Percentiles rank a stretch among this genome's conserved stretches.
Evolutionary conservation across 169 alveolate genomes (phyloP).

Genomic region (Plasmodium falciparum): DNA sequence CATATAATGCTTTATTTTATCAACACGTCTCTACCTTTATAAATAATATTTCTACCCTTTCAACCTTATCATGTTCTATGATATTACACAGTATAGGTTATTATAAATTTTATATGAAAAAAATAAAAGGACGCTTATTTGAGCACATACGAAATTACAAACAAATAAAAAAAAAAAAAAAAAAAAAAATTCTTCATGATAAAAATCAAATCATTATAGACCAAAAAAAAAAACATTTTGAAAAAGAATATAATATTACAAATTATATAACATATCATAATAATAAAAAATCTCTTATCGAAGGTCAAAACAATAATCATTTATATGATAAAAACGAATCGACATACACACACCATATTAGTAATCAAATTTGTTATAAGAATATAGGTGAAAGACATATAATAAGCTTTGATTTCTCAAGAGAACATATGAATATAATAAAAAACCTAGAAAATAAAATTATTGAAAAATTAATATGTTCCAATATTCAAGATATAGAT

Average conservation of each 20-base stretch:
- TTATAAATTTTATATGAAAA: conserved; percentile 11
- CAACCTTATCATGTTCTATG: conserved; percentile 28
- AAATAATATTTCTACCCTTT: conserved; percentile 7
- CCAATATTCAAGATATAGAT: conserved; percentile 19
- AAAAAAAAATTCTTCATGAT: not conserved
- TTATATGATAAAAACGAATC: too few relatives aligned
- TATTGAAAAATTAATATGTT: conserved; percentile 14
- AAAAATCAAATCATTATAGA: not conserved
- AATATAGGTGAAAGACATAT: not conserved
- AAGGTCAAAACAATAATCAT: too few relatives aligned
- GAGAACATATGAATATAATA: conserved; percentile 17
- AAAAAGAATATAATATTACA: not conserved
- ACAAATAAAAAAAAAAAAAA: not conserved
- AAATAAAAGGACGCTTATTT: conserved; percentile 11
- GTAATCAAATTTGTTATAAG: not conserved
- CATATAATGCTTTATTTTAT: conserved; percentile 52
- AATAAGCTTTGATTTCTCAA: not conserved
- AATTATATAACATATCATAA: not conserved
- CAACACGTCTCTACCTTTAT: conserved; percentile 16
- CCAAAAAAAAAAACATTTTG: not conserved
- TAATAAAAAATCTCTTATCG: not conserved
- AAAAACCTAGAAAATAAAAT: conserved; percentile 33
- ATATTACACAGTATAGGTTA: conserved; percentile 68
- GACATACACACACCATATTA: not conserved
- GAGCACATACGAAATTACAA: conserved; percentile 9